These are phyloP conservation scores for Amaranthus palmeri DNA, from an alignment of 148 eudicot genomes.

Conservation along the genomic window DNA sequence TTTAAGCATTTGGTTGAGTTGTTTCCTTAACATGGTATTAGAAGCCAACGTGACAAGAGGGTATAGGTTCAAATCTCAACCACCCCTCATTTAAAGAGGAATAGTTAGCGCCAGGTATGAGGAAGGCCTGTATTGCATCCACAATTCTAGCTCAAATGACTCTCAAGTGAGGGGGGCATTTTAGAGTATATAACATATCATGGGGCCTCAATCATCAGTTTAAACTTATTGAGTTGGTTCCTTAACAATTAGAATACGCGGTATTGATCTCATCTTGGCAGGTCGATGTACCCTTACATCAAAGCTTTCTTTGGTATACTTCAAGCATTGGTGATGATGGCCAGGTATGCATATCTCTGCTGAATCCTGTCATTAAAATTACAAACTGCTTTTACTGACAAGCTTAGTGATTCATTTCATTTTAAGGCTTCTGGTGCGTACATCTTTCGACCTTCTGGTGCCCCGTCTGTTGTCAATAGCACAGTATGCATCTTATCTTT, in stretches of 20 bases:
- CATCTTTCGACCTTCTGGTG: conserved; percentile 56
- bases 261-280: conserved; percentile 23
- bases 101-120: no score
- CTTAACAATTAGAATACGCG: not conserved
- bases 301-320: conserved; percentile 56
- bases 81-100: no score
- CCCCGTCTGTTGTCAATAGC: conserved; percentile 15
- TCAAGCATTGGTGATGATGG: conserved; percentile 31
- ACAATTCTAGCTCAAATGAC: not conserved
- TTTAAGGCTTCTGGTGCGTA: conserved; percentile 82
- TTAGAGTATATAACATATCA: no score
- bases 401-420: not conserved
- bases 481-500: conserved; percentile 37
- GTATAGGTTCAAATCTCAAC: no score
- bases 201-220: no score
- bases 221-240: no score
- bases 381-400: conserved; percentile 4
- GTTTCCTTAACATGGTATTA: no score
- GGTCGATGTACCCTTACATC: conserved; percentile 64
- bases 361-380: conserved; percentile 6
- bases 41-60: no score
- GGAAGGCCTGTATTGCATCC: not conserved
- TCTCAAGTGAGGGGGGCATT: no score
- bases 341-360: conserved; percentile 38
- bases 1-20: no score